A percentile compares a stretch with the other conserved stretches of the same genome.
Evolutionary conservation across 2,329 filamentous ascomycete genomes (phyloP).

Genomic region (Pseudocercospora crystallina): DNA sequence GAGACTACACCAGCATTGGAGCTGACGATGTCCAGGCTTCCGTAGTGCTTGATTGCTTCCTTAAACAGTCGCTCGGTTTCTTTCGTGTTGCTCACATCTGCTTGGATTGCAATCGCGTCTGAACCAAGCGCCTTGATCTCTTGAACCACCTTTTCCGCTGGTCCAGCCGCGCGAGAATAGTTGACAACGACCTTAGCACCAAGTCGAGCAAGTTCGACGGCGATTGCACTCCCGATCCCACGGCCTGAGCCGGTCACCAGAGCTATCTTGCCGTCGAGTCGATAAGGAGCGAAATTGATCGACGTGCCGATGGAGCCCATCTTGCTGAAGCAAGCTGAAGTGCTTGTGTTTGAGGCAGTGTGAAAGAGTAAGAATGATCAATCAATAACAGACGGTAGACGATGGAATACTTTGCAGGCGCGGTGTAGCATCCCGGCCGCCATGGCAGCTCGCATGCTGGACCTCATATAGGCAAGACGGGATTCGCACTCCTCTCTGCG

Average conservation of each 20-base stretch:
- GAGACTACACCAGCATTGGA: constrained; percentile 61
- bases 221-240: constrained; percentile 65
- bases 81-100: constrained; percentile 63
- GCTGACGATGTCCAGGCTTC: constrained; percentile 66
- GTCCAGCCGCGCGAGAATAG: constrained; percentile 62
- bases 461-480: too few relatives aligned
- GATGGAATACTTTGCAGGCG: too few relatives aligned
- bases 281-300: too few relatives aligned
- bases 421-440: too few relatives aligned
- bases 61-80: constrained; percentile 63
- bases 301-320: constrained; percentile 19
- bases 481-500: too few relatives aligned
- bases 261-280: constrained; percentile 51
- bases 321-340: too few relatives aligned
- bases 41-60: constrained; percentile 60
- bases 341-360: too few relatives aligned
- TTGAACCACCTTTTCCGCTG: constrained; percentile 63
- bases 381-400: too few relatives aligned
- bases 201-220: constrained; percentile 60
- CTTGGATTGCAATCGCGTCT: constrained; percentile 63
- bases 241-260: constrained; percentile 55
- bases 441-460: too few relatives aligned
- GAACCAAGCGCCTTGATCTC: constrained; percentile 62
- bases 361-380: too few relatives aligned
- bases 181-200: constrained; percentile 65